Conservation (phyloP, 2,329 filamentous ascomycete genomes). For the Penicillium sp. region DNA sequence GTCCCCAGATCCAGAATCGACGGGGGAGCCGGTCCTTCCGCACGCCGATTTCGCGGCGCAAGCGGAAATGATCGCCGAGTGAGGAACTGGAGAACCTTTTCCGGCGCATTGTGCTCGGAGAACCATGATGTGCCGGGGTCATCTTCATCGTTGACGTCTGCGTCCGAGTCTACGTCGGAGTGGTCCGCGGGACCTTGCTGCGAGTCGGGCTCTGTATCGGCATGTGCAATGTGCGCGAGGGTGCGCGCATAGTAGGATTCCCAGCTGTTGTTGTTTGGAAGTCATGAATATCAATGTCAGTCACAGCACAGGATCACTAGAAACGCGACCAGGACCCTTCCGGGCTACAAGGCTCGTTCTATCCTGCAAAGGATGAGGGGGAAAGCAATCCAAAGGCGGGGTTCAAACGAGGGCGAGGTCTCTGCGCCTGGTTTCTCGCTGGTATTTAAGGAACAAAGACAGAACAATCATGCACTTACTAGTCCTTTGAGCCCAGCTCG, state of each 20-base stretch:
- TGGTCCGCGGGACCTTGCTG: slow-evolving; percentile 44
- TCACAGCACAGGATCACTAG: background rate
- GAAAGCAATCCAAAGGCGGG: background rate
- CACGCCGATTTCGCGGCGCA: slow-evolving; percentile 33
- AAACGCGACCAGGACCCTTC: too few relatives aligned
- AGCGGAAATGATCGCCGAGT: slow-evolving; percentile 44
- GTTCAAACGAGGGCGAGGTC: background rate
- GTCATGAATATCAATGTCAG: slow-evolving; percentile 8
- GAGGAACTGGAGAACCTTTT: slow-evolving; percentile 69
- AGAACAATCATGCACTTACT: slow-evolving; percentile 51
- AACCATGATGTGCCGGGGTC: slow-evolving; percentile 90
- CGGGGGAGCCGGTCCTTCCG: slow-evolving; percentile 15
- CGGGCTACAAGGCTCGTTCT: background rate
- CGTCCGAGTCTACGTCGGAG: slow-evolving; percentile 61
- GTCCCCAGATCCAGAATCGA: slow-evolving; percentile 80
- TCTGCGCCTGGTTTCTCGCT: too few relatives aligned
- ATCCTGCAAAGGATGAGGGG: slow-evolving; percentile 1
- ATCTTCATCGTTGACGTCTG: slow-evolving; percentile 64
- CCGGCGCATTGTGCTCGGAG: slow-evolving; percentile 81
- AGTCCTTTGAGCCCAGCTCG: slow-evolving; percentile 81
- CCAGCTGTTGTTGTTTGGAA: slow-evolving; percentile 51
- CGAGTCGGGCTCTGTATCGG: slow-evolving; percentile 6
- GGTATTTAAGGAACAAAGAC: too few relatives aligned
- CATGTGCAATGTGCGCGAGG: slow-evolving; percentile 31
- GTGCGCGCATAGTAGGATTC: slow-evolving; percentile 46